Percentiles rank a stretch among this genome's conserved stretches.
These are phyloP conservation scores for Caryocar brasiliense DNA, from an alignment of 441 rosid species.

Conservation along the genomic window DNA sequence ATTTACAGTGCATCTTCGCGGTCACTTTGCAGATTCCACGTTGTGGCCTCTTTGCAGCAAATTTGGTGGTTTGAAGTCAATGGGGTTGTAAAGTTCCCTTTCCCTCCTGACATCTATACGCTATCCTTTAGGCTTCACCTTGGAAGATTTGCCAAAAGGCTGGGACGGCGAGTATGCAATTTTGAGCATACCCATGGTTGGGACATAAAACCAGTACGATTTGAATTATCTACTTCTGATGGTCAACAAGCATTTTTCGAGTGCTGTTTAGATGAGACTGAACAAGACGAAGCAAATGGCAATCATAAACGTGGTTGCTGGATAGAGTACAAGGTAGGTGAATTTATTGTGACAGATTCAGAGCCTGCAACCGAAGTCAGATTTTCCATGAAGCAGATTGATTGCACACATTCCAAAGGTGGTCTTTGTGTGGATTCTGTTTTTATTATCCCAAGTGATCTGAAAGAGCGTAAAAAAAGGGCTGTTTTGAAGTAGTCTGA, in stretches of 20 bases:
- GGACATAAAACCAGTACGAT: constrained; percentile 65
- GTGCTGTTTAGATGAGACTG: constrained; percentile 42
- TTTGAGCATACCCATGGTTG: constrained; percentile 82
- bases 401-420: constrained; percentile 80
- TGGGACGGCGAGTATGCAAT: constrained; percentile 60
- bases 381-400: constrained; percentile 81
- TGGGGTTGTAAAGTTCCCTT: constrained; percentile 52
- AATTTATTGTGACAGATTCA: constrained; percentile 46
- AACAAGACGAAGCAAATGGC: constrained; percentile 34
- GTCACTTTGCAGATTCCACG: constrained; percentile 46
- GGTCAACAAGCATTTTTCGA: constrained; percentile 62
- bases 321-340: constrained; percentile 73
- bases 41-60: constrained; percentile 78
- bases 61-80: constrained; percentile 95
- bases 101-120: constrained; percentile 54
- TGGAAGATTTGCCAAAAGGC: constrained; percentile 57
- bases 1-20: constrained; percentile 1
- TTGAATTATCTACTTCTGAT: constrained; percentile 57
- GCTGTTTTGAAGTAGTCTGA: constrained; percentile 29
- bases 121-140: constrained; percentile 67
- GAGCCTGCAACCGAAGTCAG: constrained; percentile 46
- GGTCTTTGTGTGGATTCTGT: constrained; percentile 86
- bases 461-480: constrained; percentile 39
- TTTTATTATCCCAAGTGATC: constrained; percentile 53
- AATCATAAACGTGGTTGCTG: constrained; percentile 72